Percentiles rank a stretch among this genome's conserved stretches.
These are phyloP conservation scores for Biscutella auriculata DNA, from an alignment of 441 rosid species.

Conservation along the genomic window DNA sequence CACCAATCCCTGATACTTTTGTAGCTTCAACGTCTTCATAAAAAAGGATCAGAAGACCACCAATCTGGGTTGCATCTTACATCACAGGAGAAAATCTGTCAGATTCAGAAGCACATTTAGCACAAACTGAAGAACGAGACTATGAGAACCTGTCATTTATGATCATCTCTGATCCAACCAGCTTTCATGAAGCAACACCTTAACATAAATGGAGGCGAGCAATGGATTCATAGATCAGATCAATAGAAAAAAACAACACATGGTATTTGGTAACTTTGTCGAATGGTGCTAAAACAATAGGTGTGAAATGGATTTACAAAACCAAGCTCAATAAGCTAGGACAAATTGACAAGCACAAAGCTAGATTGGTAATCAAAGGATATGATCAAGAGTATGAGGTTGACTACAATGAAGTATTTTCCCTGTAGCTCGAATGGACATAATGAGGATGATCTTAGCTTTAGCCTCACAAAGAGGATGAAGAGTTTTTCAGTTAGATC, in stretches of 20 bases:
- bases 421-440: not conserved
- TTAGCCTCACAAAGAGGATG: not conserved
- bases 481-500: not conserved
- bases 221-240: not conserved
- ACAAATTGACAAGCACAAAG: not conserved
- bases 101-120: too few species aligned
- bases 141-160: not conserved
- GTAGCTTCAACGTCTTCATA: too few species aligned
- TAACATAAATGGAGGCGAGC: not conserved
- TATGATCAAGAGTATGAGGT: not conserved
- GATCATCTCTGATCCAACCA: not conserved
- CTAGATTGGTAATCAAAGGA: not conserved
- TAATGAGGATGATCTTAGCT: not conserved
- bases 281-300: not conserved
- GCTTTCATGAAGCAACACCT: not conserved
- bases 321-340: not conserved
- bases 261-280: not conserved
- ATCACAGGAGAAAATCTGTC: too few species aligned
- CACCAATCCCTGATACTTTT: too few species aligned
- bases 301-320: constrained; percentile 15
- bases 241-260: not conserved
- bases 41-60: too few species aligned
- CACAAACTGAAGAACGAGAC: too few species aligned
- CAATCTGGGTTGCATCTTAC: too few species aligned
- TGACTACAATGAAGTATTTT: not conserved